phyloP scores from a whole-genome alignment of 192 early-diverging fungal species.

The Allomyces javanicus region DNA sequence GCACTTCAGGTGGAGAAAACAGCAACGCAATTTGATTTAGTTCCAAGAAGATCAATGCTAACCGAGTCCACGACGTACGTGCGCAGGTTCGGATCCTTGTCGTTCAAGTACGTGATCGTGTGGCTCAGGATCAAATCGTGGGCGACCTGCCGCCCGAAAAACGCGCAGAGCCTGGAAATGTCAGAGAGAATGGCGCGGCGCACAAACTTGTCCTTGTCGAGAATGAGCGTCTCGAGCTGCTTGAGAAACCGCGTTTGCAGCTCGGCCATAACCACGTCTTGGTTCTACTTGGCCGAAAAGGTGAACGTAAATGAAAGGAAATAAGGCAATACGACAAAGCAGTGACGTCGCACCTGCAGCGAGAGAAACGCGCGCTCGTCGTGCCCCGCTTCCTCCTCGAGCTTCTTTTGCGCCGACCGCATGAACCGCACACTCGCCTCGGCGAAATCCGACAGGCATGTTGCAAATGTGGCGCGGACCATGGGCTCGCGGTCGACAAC shows the following conservation, averaged over 20 bases:
- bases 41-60: neutral
- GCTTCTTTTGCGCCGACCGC: conserved; percentile 29
- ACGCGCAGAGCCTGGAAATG: conserved; percentile 58
- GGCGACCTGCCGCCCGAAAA: conserved; percentile 60
- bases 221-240: conserved; percentile 55
- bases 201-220: conserved; percentile 58
- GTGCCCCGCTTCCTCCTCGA: neutral
- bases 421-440: conserved; percentile 55
- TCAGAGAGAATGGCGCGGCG: conserved; percentile 68
- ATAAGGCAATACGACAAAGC: conserved; percentile 4
- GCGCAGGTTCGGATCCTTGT: conserved; percentile 81
- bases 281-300: conserved; percentile 2
- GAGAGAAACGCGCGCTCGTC: too few relatives aligned
- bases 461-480: conserved; percentile 66
- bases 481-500: conserved; percentile 47
- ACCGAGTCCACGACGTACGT: conserved; percentile 19
- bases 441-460: conserved; percentile 55
- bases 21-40: conserved; percentile 1
- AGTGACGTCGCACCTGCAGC: too few relatives aligned
- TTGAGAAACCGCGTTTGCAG: conserved; percentile 64
- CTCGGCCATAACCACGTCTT: conserved; percentile 24
- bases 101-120: conserved; percentile 93
- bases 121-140: conserved; percentile 74
- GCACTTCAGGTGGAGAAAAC: conserved; percentile 26
- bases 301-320: conserved; percentile 2